These are phyloP conservation scores for Neopestalotiopsis sp. DNA, from an alignment of 2,329 filamentous ascomycete species.

Conservation along the genomic window DNA sequence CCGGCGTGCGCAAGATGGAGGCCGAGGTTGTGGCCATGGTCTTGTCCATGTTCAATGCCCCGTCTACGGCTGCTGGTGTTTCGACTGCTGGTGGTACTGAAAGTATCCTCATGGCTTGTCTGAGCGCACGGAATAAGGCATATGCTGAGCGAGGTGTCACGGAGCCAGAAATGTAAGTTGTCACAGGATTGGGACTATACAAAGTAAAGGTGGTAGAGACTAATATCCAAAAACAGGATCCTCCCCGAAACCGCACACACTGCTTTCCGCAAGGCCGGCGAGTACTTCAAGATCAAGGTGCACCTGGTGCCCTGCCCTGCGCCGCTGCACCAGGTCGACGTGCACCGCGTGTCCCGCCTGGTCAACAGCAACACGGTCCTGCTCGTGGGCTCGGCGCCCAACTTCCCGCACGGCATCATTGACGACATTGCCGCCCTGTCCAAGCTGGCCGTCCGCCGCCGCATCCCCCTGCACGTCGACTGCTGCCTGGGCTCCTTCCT, in stretches of 20 bases:
- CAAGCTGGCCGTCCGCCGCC: slow-evolving; percentile 77
- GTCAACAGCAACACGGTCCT: slow-evolving; percentile 94
- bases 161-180: slow-evolving; percentile 86
- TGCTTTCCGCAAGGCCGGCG: slow-evolving; percentile 91
- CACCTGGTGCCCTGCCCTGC: slow-evolving; percentile 88
- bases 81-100: slow-evolving; percentile 94
- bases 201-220: background rate
- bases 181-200: background rate
- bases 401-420: slow-evolving; percentile 98
- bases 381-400: slow-evolving; percentile 92
- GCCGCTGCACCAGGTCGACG: slow-evolving; percentile 82
- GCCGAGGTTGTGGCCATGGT: slow-evolving; percentile 98
- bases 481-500: slow-evolving; percentile 97
- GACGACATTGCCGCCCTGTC: slow-evolving; percentile 91
- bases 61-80: slow-evolving; percentile 82
- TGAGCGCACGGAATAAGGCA: slow-evolving; percentile 89
- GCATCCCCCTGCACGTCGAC: slow-evolving; percentile 91
- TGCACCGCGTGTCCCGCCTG: slow-evolving; percentile 77
- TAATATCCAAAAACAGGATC: slow-evolving; percentile 64
- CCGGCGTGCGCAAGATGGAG: slow-evolving; percentile 98
- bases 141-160: slow-evolving; percentile 84
- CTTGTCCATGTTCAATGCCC: slow-evolving; percentile 85
- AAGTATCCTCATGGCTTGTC: slow-evolving; percentile 93
- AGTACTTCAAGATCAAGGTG: slow-evolving; percentile 96
- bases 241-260: slow-evolving; percentile 94